Base-by-base conservation (phyloP, 2,329 filamentous ascomycete species). In the Xylariaceae sp. region DNA sequence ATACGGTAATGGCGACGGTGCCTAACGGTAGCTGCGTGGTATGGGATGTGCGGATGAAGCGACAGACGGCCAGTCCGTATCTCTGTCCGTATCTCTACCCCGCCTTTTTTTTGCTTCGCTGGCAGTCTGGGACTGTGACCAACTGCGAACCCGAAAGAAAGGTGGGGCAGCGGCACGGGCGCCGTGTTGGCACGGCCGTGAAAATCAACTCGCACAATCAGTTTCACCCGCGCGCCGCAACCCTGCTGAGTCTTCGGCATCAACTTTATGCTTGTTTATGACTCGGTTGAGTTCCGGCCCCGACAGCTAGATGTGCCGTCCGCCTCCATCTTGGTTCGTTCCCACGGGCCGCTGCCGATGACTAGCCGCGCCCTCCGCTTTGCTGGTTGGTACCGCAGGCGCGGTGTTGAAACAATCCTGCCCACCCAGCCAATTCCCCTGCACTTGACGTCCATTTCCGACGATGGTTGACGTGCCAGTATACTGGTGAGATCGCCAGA, bases 271-370 rank as follows among this genome's bases (percentile, higher is more conserved):
- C 26, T 26, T 26, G 26, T 26, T 29, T 26, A n/a, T 26, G 16
- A 16, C 12, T 47, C 18, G 15, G 34, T 22, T 26, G 8, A 4
- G 8, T 26, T 15, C 41, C 21, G 18, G 12, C 15, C 15, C 41
- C 41, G 41, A 19, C 29, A 32, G 19, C 37, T 32, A 30, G 19
- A 21, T 13, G 49, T 41, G 49, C 42, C 46, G 51, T 34, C 54
- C 21, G 54, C 54, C 57, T 49, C 54, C 54, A 59, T 57, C 56
- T 30, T 52, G 54, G 29, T 22, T 50, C 55, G 49, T 43, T 8
- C 44, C 47, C 45, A 54, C 58, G 58, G 58, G 53, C 53, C 56
- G 51, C 51, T 58, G 46, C 58, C 53, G 56, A 58, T 45, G 53
- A 53, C 36, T 60, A 60, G 53, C 54, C 56, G 56, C 53, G 56